Evolutionary conservation across 495 filamentous ascomycete genomes (phyloP), one percentile per base, ranked within the genome.

Genomic region (Trichoderma reesei): DNA sequence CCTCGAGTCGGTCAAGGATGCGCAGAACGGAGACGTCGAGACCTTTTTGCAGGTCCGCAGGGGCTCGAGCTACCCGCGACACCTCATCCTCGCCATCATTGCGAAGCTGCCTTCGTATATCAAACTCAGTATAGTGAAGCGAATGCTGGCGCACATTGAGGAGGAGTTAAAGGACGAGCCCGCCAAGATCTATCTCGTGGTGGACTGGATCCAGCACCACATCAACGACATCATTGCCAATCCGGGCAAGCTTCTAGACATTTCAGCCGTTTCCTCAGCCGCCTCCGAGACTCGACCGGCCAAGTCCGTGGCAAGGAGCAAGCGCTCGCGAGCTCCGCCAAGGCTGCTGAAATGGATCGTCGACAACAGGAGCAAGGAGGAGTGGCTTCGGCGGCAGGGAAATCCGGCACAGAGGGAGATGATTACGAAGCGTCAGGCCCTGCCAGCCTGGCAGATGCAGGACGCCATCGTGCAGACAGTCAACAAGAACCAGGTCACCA

Each of bases 391-490:
- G 59, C 66, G 77, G 60, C 79, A 77, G 67, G 71, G 76, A 67
- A 72, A 67, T 78, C 75, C 85, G 1, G 80, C 80, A 6, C 83
- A 93, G 70, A 81, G 87, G 69, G 82, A 84, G 44, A 92, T 94
- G 87, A 74, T 90, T 14, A 70, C 74, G 11, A 82, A 83, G 67
- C 82, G 94, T 44, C 82, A 86, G 71, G 81, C 80, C 34, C 78
- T 98, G 9, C 95, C 94, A 0, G 95, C 94, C 4, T 98, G 94
- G 94, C 84, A 86, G 65, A 83, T 90, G 41, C 87, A 83, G 72
- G 85, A 91, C 41, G 77, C 82, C 10, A 90, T 98, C 36, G 81
- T 97, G 34, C 69, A 80, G 13, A 85, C 89, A 3, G 87, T 98
- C 20, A 82, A 82, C 39, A 70, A 77, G 5, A 83, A 90, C 70